A percentile compares a stretch with the other conserved stretches of the same genome.
Evolutionary conservation across 306 rosid genomes (phyloP).

Genomic region (Begonia peltatifolia): DNA sequence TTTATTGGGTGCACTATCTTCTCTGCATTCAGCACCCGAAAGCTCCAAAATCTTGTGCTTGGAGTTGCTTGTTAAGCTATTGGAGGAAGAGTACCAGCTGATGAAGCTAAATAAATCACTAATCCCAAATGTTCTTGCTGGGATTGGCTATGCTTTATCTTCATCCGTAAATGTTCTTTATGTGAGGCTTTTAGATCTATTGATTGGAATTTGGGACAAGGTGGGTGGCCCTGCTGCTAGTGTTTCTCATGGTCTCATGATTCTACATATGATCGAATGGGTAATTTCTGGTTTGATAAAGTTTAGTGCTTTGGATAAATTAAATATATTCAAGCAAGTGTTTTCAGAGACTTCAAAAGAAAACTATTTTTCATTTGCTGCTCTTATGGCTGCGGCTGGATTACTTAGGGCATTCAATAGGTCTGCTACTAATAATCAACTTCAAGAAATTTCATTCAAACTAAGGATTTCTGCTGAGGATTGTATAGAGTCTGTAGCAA

Average conservation of each 20-base stretch:
- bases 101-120: conserved; percentile 24
- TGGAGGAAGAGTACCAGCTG: conserved; percentile 22
- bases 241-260: conserved; percentile 49
- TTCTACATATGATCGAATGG: conserved; percentile 75
- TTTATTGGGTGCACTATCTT: conserved; percentile 54
- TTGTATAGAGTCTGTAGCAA: conserved; percentile 35
- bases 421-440: conserved; percentile 20
- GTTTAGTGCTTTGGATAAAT: conserved; percentile 31
- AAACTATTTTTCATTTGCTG: conserved; percentile 36
- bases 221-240: conserved; percentile 35
- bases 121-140: conserved; percentile 60
- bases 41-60: conserved; percentile 34
- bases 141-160: conserved; percentile 72
- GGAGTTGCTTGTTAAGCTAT: conserved; percentile 30
- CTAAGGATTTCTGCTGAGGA: conserved; percentile 33
- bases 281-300: conserved; percentile 35
- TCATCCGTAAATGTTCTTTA: conserved; percentile 36
- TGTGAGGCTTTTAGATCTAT: conserved; percentile 31
- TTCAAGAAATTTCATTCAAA: conserved; percentile 21
- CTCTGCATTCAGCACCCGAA: conserved; percentile 29
- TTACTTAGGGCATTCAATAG: conserved; percentile 39
- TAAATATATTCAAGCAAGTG: conserved; percentile 18
- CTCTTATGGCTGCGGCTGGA: conserved; percentile 75
- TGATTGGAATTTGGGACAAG: conserved; percentile 57
- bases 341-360: conserved; percentile 29